phyloP scores from a whole-genome alignment of 2,329 filamentous ascomycete species.

The Claviceps maximensis region DNA sequence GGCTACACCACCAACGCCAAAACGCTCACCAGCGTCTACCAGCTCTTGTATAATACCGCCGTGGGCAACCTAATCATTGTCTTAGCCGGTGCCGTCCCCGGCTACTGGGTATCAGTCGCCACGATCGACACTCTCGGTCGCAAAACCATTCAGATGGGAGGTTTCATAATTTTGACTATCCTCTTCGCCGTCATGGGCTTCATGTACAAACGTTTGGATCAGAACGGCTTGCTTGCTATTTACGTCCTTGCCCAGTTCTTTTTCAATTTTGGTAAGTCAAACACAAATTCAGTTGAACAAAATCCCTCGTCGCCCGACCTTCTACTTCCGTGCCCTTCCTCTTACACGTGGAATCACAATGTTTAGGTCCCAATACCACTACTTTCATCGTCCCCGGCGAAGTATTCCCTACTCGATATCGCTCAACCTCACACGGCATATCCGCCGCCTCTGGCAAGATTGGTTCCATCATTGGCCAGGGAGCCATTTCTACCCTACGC shows the following conservation, averaged over 20 bases:
- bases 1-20: constrained; percentile 43
- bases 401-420: constrained; percentile 42
- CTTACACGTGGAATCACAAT: constrained; percentile 2
- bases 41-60: constrained; percentile 59
- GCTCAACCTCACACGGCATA: constrained; percentile 44
- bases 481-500: constrained; percentile 42
- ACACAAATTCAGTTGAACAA: background rate
- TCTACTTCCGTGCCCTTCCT: background rate
- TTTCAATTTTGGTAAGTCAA: constrained; percentile 37
- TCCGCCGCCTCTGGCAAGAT: constrained; percentile 42
- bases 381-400: constrained; percentile 45
- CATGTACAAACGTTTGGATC: constrained; percentile 39
- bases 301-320: background rate
- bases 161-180: constrained; percentile 47
- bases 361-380: constrained; percentile 36
- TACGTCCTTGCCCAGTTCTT: constrained; percentile 46
- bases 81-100: constrained; percentile 65
- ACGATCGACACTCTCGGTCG: constrained; percentile 62
- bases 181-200: constrained; percentile 52
- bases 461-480: constrained; percentile 43
- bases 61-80: constrained; percentile 70
- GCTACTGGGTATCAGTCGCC: constrained; percentile 70
- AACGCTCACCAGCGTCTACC: constrained; percentile 42
- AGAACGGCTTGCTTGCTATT: constrained; percentile 40
- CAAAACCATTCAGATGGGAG: constrained; percentile 61